Conservation (phyloP, 1,139 yeast species). For the Hyphopichia khmerensis region DNA sequence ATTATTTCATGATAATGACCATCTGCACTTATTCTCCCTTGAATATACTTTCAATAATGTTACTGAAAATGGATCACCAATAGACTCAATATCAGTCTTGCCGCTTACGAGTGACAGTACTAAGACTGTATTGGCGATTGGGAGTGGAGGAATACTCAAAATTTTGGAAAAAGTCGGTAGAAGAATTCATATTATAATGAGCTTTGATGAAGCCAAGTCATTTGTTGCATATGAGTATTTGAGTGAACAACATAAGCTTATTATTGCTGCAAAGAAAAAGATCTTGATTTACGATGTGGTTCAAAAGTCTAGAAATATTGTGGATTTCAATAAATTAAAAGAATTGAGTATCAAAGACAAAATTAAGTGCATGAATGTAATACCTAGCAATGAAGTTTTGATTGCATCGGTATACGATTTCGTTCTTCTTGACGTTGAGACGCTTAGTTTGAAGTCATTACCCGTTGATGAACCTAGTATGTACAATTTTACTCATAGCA, state of each 20-base stretch:
- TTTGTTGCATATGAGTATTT: conserved; percentile 17
- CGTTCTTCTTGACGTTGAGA: conserved; percentile 24
- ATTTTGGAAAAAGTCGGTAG: conserved; percentile 36
- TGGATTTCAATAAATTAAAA: conserved; percentile 23
- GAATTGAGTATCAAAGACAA: conserved; percentile 33
- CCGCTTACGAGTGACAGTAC: conserved; percentile 17
- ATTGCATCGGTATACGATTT: conserved; percentile 29
- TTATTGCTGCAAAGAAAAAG: conserved; percentile 33
- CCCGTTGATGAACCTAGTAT: conserved; percentile 12
- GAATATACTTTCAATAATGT: conserved; percentile 25
- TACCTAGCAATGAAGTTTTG: conserved; percentile 16
- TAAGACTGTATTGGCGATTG: conserved; percentile 27
- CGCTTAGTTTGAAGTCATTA: conserved; percentile 16
- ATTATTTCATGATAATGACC: conserved; percentile 20
- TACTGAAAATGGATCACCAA: conserved; percentile 19
- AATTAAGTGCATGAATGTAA: conserved; percentile 18
- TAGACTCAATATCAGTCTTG: conserved; percentile 18
- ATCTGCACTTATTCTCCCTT: conserved; percentile 14
- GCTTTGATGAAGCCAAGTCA: conserved; percentile 26
- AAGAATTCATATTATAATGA: conserved; percentile 31
- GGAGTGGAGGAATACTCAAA: conserved; percentile 23
- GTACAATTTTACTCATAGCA: conserved; percentile 18
- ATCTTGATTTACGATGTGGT: conserved; percentile 26
- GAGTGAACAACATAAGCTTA: conserved; percentile 19
- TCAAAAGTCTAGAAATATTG: conserved; percentile 31